Percentiles rank a stretch among this genome's conserved stretches.
phyloP scores from a whole-genome alignment of 306 rosid species.

The Trichosanthes cucumerina region DNA sequence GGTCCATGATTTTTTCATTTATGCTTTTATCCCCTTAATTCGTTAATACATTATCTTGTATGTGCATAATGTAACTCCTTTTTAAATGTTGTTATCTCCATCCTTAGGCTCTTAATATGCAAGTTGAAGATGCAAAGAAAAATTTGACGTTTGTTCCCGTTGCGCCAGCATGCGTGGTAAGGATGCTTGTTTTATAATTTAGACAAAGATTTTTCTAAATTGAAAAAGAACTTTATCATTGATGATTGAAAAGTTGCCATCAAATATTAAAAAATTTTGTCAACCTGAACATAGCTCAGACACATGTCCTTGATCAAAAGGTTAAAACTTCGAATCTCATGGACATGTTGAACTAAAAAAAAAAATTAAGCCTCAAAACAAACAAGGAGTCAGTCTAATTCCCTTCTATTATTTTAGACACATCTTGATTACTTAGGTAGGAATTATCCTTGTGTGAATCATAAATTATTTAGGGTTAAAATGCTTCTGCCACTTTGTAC shows the following conservation, averaged over 20 bases:
- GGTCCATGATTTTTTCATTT: conserved; percentile 34
- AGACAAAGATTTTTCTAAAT: background rate
- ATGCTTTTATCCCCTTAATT: background rate
- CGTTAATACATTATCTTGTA: background rate
- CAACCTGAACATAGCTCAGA: too few relatives aligned
- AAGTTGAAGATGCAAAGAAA: conserved; percentile 55
- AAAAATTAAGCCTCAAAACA: too few relatives aligned
- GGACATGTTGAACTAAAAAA: too few relatives aligned
- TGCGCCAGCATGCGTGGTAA: conserved; percentile 99
- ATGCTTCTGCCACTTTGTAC: background rate
- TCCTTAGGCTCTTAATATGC: conserved; percentile 61
- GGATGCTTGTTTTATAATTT: conserved; percentile 9
- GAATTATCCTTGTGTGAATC: background rate
- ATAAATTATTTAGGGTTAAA: background rate
- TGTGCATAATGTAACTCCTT: background rate
- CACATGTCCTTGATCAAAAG: too few relatives aligned
- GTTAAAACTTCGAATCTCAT: too few relatives aligned
- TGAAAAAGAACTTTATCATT: background rate
- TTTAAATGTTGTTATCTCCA: background rate
- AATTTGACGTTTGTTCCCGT: conserved; percentile 83
- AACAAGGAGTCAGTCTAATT: too few relatives aligned
- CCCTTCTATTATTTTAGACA: background rate
- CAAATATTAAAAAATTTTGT: too few relatives aligned
- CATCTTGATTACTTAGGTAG: background rate
- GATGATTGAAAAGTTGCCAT: background rate